Evolutionary conservation across 192 early-diverging fungal species (phyloP).

Genomic region (Coemansia sp.): DNA sequence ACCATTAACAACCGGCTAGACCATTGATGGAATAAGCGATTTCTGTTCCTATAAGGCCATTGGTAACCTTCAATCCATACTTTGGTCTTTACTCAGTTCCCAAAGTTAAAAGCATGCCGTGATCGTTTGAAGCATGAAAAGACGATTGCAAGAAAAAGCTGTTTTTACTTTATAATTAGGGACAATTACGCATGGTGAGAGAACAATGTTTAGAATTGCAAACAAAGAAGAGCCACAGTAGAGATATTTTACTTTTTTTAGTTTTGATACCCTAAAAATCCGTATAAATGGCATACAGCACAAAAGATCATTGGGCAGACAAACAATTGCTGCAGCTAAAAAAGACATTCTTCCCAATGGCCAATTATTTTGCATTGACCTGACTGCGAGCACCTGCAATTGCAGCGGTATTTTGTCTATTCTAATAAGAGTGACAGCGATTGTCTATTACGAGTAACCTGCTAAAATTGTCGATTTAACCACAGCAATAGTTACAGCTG

Average conservation of each 20-base stretch:
- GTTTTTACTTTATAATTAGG: too few species aligned
- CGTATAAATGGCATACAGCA: background rate
- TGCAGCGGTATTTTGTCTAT: background rate
- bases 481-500: background rate
- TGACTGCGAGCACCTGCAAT: background rate
- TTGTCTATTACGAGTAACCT: constrained; percentile 1
- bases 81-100: too few species aligned
- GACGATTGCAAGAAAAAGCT: too few species aligned
- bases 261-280: background rate
- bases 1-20: too few species aligned
- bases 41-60: too few species aligned
- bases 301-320: background rate
- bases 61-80: too few species aligned
- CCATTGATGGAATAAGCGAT: too few species aligned
- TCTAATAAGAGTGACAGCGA: background rate
- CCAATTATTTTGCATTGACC: background rate
- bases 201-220: background rate
- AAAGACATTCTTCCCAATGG: background rate
- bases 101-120: too few species aligned
- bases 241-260: background rate
- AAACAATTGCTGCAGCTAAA: background rate
- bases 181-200: background rate
- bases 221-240: background rate
- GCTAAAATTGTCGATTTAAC: background rate
- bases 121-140: too few species aligned